Percentiles rank a stretch among this genome's conserved stretches.
phyloP scores from a whole-genome alignment of 805 yeast genomes.

The Kuraishia piskuri region DNA sequence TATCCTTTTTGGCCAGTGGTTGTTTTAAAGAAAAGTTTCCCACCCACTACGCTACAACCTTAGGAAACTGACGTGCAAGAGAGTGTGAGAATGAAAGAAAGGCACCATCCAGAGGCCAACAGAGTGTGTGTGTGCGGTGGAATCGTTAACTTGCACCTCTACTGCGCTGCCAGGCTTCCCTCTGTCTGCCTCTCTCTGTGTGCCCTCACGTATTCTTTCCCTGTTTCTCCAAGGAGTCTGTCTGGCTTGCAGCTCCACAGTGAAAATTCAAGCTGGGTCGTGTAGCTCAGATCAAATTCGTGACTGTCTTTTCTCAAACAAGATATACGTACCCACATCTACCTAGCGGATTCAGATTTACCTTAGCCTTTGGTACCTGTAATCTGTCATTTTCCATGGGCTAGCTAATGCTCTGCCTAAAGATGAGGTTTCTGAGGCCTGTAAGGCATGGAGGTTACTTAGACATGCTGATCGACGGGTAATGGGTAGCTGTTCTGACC shows the following conservation, averaged over 20 bases:
- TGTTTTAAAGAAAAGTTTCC: background rate
- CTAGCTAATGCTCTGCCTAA: background rate
- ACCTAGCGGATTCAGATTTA: background rate
- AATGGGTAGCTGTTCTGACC: too few species aligned
- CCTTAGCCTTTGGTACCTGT: background rate
- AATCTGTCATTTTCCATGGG: background rate
- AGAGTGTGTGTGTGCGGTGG: background rate
- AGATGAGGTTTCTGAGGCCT: background rate
- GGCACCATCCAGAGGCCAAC: background rate
- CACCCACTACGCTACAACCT: background rate
- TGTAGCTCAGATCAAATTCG: background rate
- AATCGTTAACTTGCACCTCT: too few species aligned
- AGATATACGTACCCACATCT: background rate
- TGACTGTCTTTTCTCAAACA: background rate
- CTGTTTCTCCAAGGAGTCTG: background rate
- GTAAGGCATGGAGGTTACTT: background rate
- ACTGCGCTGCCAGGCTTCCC: background rate
- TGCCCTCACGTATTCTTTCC: background rate
- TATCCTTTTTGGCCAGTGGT: background rate
- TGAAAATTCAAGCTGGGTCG: background rate
- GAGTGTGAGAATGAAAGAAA: conserved; percentile 5
- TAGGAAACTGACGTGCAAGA: background rate
- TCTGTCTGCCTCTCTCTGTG: background rate
- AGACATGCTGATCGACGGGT: background rate
- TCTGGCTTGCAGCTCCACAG: background rate